These are phyloP conservation scores for Scutellaria galericulata DNA, from an alignment of 257 asterid species.

Conservation along the genomic window DNA sequence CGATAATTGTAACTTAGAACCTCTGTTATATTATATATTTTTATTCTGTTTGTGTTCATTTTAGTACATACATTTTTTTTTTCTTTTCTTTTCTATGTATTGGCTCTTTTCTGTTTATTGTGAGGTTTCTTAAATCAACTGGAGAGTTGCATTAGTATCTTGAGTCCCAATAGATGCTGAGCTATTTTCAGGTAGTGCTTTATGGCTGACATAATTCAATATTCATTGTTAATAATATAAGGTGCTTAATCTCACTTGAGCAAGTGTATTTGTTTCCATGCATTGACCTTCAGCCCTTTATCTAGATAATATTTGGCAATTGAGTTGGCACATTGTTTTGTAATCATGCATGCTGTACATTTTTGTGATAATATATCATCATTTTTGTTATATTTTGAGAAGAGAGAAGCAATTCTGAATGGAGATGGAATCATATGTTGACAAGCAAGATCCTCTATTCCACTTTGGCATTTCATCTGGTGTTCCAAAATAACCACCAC, in stretches of 20 bases:
- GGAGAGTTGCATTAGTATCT: neutral
- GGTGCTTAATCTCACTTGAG: neutral
- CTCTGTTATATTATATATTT: neutral
- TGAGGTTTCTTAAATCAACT: slow-evolving; percentile 14
- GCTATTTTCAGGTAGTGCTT: neutral
- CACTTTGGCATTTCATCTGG: no score
- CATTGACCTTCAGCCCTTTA: neutral
- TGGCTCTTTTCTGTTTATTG: neutral
- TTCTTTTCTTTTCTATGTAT: neutral
- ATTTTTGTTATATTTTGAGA: neutral
- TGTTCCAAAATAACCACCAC: no score
- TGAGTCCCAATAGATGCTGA: slow-evolving; percentile 4
- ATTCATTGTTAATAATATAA: neutral
- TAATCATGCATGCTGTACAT: neutral
- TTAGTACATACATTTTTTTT: neutral
- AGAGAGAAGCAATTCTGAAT: neutral
- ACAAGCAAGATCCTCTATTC: no score
- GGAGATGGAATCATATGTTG: neutral
- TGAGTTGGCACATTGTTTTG: neutral
- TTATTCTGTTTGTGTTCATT: neutral
- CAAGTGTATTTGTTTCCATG: neutral
- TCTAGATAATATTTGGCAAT: slow-evolving; percentile 4
- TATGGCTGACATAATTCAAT: neutral
- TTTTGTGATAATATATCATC: neutral
- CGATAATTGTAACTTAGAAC: neutral